A percentile compares a stretch with the other conserved stretches of the same genome.
Conservation (phyloP, 306 rosid species). For the Alnus rubra region DNA sequence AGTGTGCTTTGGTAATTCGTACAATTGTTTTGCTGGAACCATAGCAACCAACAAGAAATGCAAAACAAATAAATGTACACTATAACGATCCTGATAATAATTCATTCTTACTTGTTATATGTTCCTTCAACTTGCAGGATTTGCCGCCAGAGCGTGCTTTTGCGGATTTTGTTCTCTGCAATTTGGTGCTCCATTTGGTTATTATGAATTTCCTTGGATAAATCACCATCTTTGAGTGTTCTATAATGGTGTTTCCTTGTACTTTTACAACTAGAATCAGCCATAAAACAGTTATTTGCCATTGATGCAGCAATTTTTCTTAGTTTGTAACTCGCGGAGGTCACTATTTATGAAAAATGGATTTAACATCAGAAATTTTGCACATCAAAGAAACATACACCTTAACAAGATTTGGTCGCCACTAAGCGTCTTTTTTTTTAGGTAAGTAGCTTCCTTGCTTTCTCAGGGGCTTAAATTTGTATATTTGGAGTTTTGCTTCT, state of each 20-base stretch:
- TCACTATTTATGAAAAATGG: background rate
- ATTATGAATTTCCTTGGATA: slow-evolving; percentile 93
- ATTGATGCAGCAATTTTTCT: background rate
- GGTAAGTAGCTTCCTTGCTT: background rate
- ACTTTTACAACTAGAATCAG: background rate
- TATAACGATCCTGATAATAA: background rate
- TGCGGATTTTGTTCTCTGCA: slow-evolving; percentile 99
- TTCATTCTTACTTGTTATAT: slow-evolving; percentile 8
- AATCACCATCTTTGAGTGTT: slow-evolving; percentile 17
- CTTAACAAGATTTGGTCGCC: background rate
- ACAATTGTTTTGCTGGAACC: background rate
- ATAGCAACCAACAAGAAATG: background rate
- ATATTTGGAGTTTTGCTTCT: too few species aligned
- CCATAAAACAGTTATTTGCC: background rate
- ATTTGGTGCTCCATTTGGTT: slow-evolving; percentile 93
- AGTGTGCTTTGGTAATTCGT: background rate
- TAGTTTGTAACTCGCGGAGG: background rate
- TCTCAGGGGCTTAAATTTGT: background rate
- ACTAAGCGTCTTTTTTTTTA: background rate
- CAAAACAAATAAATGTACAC: background rate
- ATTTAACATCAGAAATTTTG: slow-evolving; percentile 1
- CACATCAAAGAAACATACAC: background rate
- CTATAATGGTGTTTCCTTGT: slow-evolving; percentile 13
- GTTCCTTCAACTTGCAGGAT: slow-evolving; percentile 59
- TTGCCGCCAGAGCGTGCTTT: slow-evolving; percentile 95